Conservation (phyloP, 176 grass and related monocot species). For the Phyllostachys edulis region DNA sequence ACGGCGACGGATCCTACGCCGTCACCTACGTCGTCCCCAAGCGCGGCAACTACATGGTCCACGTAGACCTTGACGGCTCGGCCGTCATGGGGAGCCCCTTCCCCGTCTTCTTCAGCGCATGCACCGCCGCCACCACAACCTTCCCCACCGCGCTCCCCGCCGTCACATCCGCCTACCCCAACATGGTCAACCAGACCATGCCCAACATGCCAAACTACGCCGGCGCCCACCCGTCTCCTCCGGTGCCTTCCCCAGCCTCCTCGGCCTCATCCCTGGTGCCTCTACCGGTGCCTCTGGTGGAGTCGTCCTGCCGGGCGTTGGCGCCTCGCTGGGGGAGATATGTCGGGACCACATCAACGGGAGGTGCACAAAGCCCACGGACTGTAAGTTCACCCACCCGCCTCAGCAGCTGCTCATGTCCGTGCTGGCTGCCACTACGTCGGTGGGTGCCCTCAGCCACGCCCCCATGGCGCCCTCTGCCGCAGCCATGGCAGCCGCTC, state of each 20-base stretch:
- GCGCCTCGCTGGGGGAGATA: slow-evolving; percentile 79
- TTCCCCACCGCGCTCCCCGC: not conserved
- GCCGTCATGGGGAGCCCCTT: slow-evolving; percentile 92
- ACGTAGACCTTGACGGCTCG: slow-evolving; percentile 59
- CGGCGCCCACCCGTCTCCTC: slow-evolving; percentile 35
- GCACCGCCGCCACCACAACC: slow-evolving; percentile 10
- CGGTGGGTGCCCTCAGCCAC: slow-evolving; percentile 64
- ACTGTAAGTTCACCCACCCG: slow-evolving; percentile 75
- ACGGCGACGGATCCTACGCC: slow-evolving; percentile 72
- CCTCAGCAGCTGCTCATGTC: slow-evolving; percentile 82
- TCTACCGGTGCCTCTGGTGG: slow-evolving; percentile 54
- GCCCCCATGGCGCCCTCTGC: slow-evolving; percentile 81
- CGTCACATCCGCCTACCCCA: slow-evolving; percentile 46
- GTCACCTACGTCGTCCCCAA: slow-evolving; percentile 79
- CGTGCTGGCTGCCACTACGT: slow-evolving; percentile 54
- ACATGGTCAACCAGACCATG: slow-evolving; percentile 98
- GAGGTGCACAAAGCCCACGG: slow-evolving; percentile 53
- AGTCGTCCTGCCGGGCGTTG: slow-evolving; percentile 73
- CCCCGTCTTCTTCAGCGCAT: slow-evolving; percentile 86
- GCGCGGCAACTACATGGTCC: slow-evolving; percentile 92
- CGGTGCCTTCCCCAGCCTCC: slow-evolving; percentile 51
- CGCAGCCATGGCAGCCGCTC: slow-evolving; percentile 91
- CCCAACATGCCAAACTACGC: slow-evolving; percentile 99
- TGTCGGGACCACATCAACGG: slow-evolving; percentile 78
- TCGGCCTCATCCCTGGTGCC: slow-evolving; percentile 54